A percentile compares a stretch with the other conserved stretches of the same genome.
These are phyloP conservation scores for Penicillium robsamsonii DNA, from an alignment of 495 filamentous ascomycete species.

Conservation along the genomic window DNA sequence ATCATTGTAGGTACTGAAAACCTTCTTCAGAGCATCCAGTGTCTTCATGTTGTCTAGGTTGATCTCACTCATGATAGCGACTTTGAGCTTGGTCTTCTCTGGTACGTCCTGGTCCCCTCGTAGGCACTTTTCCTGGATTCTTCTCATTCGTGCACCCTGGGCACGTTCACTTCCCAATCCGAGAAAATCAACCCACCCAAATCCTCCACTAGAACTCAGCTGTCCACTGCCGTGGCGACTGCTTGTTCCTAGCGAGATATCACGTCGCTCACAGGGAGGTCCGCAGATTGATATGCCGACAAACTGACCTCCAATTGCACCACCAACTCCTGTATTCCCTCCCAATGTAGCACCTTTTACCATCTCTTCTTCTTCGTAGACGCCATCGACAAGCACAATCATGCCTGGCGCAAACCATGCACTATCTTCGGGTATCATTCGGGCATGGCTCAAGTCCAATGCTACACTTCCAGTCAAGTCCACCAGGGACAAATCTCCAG, in stretches of 20 bases:
- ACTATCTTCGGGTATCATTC: constrained; percentile 77
- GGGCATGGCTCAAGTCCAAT: constrained; percentile 77
- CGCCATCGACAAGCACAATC: constrained; percentile 90
- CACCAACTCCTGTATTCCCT: constrained; percentile 76
- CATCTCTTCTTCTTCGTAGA: constrained; percentile 88
- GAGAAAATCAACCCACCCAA: constrained; percentile 96
- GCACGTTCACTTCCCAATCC: constrained; percentile 89
- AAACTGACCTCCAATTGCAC: constrained; percentile 84
- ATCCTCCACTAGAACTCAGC: constrained; percentile 65
- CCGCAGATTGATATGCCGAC: constrained; percentile 85
- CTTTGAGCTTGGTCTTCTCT: constrained; percentile 45
- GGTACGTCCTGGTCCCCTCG: constrained; percentile 22
- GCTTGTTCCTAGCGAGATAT: constrained; percentile 70
- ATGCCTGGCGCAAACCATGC: constrained; percentile 92
- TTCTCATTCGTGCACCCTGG: constrained; percentile 76
- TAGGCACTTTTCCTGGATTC: constrained; percentile 55
- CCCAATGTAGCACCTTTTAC: constrained; percentile 64
- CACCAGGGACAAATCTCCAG: constrained; percentile 75
- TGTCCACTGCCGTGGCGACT: constrained; percentile 53
- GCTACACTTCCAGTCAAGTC: constrained; percentile 85
- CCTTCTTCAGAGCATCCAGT: constrained; percentile 71
- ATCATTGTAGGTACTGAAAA: constrained; percentile 66
- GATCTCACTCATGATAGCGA: constrained; percentile 76
- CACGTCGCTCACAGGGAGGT: constrained; percentile 83
- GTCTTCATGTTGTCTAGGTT: constrained; percentile 78